Conservation (phyloP, 2,329 filamentous ascomycete genomes). For the Trichoderma breve region DNA sequence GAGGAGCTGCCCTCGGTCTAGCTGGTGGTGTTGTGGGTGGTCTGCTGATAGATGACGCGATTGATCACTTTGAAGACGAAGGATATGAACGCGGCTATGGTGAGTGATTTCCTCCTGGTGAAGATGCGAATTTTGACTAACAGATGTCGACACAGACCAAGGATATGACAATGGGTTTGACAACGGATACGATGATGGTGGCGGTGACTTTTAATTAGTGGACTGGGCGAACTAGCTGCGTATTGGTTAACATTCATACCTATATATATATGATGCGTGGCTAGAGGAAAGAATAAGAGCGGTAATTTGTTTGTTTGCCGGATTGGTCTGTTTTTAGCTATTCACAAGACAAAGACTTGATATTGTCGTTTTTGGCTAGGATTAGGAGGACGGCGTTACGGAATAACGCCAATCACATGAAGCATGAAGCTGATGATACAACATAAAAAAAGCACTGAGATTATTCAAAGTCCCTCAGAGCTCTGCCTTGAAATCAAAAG, state of each 20-base stretch:
- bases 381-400: slow-evolving; percentile 13
- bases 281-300: background rate
- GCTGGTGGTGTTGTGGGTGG: slow-evolving; percentile 82
- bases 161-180: slow-evolving; percentile 32
- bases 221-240: background rate
- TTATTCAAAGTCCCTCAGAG: background rate
- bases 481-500: background rate
- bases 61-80: slow-evolving; percentile 60
- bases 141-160: slow-evolving; percentile 22
- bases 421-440: slow-evolving; percentile 2
- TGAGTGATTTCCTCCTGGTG: slow-evolving; percentile 28
- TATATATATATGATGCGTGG: background rate
- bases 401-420: background rate
- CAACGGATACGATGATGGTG: slow-evolving; percentile 4
- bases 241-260: background rate
- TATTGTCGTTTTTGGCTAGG: background rate
- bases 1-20: slow-evolving; percentile 72
- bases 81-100: slow-evolving; percentile 50
- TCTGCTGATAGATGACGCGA: slow-evolving; percentile 64
- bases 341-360: slow-evolving; percentile 1
- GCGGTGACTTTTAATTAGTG: slow-evolving; percentile 20
- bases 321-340: background rate
- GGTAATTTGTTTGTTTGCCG: slow-evolving; percentile 1
- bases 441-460: background rate
- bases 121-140: background rate